These are phyloP conservation scores for Aspergillus aculeatus DNA, from an alignment of 2,329 filamentous ascomycete genomes.

Conservation along the genomic window DNA sequence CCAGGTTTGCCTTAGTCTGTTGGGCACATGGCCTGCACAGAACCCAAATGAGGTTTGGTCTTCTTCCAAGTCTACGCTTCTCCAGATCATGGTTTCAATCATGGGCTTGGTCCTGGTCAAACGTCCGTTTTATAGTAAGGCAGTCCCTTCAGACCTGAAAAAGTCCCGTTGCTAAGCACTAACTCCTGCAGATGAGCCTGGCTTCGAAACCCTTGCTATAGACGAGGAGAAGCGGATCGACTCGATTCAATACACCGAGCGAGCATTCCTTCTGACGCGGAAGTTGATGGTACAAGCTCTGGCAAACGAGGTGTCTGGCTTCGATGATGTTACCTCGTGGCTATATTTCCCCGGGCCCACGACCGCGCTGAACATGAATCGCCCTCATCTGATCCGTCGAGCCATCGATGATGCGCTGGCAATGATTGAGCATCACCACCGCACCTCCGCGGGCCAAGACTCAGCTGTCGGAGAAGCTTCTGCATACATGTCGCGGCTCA, in stretches of 20 bases:
- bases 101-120: constrained; percentile 59
- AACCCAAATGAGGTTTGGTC: constrained; percentile 56
- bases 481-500: constrained; percentile 32
- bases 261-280: constrained; percentile 53
- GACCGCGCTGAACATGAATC: not conserved
- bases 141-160: not conserved
- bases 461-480: constrained; percentile 21
- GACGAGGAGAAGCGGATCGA: constrained; percentile 48
- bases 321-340: constrained; percentile 54
- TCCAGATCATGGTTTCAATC: constrained; percentile 59
- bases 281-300: constrained; percentile 53
- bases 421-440: constrained; percentile 30
- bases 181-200: constrained; percentile 54
- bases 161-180: not conserved
- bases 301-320: constrained; percentile 41
- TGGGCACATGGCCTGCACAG: constrained; percentile 60
- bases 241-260: constrained; percentile 53
- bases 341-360: constrained; percentile 45
- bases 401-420: constrained; percentile 25
- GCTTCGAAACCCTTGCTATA: constrained; percentile 54
- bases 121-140: constrained; percentile 59
- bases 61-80: constrained; percentile 51
- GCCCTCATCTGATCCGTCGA: constrained; percentile 24
- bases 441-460: constrained; percentile 19
- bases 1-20: constrained; percentile 59